phyloP scores from a whole-genome alignment of 768 basidiomycete species.

The Sutorius australiensis region DNA sequence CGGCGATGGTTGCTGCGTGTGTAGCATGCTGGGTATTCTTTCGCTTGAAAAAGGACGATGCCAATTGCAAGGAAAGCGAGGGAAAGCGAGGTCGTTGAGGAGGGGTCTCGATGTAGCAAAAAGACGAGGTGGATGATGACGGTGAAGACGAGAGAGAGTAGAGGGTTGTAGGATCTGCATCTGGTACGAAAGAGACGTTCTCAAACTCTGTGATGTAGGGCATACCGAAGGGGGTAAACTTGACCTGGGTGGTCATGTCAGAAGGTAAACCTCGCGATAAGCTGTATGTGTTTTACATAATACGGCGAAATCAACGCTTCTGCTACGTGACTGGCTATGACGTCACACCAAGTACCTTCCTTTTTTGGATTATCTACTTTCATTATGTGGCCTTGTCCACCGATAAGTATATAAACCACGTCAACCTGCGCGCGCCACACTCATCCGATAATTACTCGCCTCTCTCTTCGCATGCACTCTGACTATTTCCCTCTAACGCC shows the following conservation, averaged over 20 bases:
- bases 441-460: slow-evolving; percentile 7
- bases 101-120: slow-evolving; percentile 26
- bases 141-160: slow-evolving; percentile 11
- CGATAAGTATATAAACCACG: slow-evolving; percentile 23
- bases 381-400: slow-evolving; percentile 14
- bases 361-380: slow-evolving; percentile 18
- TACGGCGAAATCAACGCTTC: background rate
- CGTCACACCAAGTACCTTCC: slow-evolving; percentile 30
- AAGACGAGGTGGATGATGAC: slow-evolving; percentile 23
- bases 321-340: slow-evolving; percentile 21
- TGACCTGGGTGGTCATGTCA: slow-evolving; percentile 25
- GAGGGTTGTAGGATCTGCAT: background rate
- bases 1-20: background rate
- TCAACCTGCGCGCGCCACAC: background rate
- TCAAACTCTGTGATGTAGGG: slow-evolving; percentile 30
- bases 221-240: slow-evolving; percentile 29
- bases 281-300: slow-evolving; percentile 7
- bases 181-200: slow-evolving; percentile 21
- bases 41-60: slow-evolving; percentile 26
- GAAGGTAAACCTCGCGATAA: background rate
- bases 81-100: slow-evolving; percentile 11
- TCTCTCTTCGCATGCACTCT: slow-evolving; percentile 5
- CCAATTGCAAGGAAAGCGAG: slow-evolving; percentile 15
- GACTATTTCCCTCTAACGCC: slow-evolving; percentile 32
- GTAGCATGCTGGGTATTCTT: slow-evolving; percentile 5